A percentile compares a stretch with the other conserved stretches of the same genome.
Conservation (phyloP, 2,329 filamentous ascomycete genomes). For the Monosporascus ibericus region DNA sequence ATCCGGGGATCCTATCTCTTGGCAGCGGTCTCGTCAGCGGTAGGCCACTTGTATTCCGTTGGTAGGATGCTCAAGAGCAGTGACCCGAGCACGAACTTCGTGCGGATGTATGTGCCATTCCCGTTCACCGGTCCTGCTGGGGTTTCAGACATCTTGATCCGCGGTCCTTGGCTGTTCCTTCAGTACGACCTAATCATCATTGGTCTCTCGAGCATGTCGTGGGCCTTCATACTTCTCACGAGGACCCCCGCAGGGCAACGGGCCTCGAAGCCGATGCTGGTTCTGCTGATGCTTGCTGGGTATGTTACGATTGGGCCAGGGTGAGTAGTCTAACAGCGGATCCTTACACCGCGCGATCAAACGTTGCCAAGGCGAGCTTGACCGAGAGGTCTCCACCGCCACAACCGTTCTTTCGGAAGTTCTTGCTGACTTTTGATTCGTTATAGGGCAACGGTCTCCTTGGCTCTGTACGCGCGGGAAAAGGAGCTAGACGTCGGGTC, state of each 20-base stretch:
- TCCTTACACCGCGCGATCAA: too few relatives aligned
- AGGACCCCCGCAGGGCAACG: conserved; percentile 1
- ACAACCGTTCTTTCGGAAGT: too few relatives aligned
- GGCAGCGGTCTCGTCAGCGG: conserved; percentile 12
- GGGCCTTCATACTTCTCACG: conserved; percentile 16
- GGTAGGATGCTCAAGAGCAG: conserved; percentile 7
- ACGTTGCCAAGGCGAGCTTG: too few relatives aligned
- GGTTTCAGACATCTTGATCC: conserved; percentile 9
- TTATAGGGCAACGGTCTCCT: conserved; percentile 11
- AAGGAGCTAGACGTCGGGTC: conserved; percentile 3
- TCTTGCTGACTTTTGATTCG: too few relatives aligned
- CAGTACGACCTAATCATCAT: conserved; percentile 23
- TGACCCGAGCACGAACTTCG: conserved; percentile 7
- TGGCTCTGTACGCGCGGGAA: conserved; percentile 15
- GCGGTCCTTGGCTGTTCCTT: conserved; percentile 20
- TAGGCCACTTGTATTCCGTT: conserved; percentile 14
- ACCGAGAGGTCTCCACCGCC: too few relatives aligned
- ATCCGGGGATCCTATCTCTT: conserved; percentile 13
- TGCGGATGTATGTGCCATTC: conserved; percentile 15
- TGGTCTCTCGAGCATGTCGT: conserved; percentile 14
- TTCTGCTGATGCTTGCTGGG: conserved; percentile 5
- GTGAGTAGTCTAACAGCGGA: too few relatives aligned
- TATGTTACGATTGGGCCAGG: conserved; percentile 12
- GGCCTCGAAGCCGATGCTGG: conserved; percentile 4
- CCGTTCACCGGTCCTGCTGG: conserved; percentile 10